Percentiles rank a stretch among this genome's conserved stretches.
Evolutionary conservation across 257 asterid genomes (phyloP).

Genomic region (Anisodus tanguticus): DNA sequence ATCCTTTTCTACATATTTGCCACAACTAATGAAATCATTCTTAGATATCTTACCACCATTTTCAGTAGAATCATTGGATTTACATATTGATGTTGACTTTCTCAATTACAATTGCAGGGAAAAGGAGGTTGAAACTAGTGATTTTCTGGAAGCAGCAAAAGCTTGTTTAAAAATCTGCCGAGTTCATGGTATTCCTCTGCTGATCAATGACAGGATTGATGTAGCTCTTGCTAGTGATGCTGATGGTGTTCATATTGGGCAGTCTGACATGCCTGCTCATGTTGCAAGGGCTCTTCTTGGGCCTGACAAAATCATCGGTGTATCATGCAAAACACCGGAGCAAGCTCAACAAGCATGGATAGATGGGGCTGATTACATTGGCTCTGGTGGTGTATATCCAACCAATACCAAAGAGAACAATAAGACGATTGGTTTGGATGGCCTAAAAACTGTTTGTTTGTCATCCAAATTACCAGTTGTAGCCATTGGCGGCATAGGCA

Average conservation of each 20-base stretch:
- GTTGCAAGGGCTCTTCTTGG: conserved; percentile 79
- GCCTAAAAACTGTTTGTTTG: conserved; percentile 66
- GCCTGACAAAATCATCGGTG: conserved; percentile 84
- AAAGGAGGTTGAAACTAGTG: conserved; percentile 76
- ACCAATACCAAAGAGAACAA: conserved; percentile 87
- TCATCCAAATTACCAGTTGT: conserved; percentile 87
- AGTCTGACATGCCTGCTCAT: conserved; percentile 85
- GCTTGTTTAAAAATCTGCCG: conserved; percentile 68
- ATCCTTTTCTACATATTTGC: background rate
- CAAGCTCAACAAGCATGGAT: conserved; percentile 79
- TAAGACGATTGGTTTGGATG: conserved; percentile 68
- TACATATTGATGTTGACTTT: background rate
- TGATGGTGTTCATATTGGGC: conserved; percentile 94
- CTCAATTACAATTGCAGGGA: conserved; percentile 54
- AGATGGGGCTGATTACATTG: conserved; percentile 94
- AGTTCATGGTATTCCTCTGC: conserved; percentile 59
- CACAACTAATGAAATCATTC: background rate
- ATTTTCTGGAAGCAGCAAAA: conserved; percentile 84
- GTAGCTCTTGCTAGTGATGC: conserved; percentile 90
- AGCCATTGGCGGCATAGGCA: conserved; percentile 87
- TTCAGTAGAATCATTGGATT: conserved; percentile 19
- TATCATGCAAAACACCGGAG: conserved; percentile 86
- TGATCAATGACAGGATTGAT: conserved; percentile 88
- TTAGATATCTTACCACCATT: conserved; percentile 9
- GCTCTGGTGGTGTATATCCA: conserved; percentile 89